phyloP scores from a whole-genome alignment of 129 eudicot species.

The Flaveria linearis region DNA sequence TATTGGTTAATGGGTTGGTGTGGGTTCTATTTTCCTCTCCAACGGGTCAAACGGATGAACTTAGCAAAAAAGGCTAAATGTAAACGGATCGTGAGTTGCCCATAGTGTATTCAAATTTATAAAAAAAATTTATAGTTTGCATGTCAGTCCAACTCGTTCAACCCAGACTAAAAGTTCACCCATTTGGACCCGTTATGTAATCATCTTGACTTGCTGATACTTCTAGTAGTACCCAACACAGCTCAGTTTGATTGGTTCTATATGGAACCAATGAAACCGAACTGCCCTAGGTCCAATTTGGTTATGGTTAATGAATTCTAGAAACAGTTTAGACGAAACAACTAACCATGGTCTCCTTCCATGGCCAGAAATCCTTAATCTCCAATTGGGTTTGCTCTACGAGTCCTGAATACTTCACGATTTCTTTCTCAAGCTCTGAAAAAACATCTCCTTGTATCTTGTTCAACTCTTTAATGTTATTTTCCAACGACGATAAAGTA shows the following conservation, averaged over 20 bases:
- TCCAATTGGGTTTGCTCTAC: slow-evolving; percentile 60
- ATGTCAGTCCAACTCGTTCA: too few relatives aligned
- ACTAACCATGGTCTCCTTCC: slow-evolving; percentile 69
- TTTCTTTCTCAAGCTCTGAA: slow-evolving; percentile 64
- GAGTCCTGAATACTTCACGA: slow-evolving; percentile 44
- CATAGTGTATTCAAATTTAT: too few relatives aligned
- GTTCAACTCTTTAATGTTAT: slow-evolving; percentile 57
- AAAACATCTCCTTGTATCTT: slow-evolving; percentile 54
- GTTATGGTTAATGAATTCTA: neutral
- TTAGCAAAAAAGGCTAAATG: neutral
- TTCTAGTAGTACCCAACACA: neutral
- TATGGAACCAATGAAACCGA: neutral
- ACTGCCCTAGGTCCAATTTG: neutral
- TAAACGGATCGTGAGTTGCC: neutral
- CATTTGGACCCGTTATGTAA: neutral
- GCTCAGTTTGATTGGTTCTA: neutral
- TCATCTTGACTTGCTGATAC: neutral
- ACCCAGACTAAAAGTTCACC: too few relatives aligned
- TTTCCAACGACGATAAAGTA: slow-evolving; percentile 64
- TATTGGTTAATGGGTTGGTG: neutral
- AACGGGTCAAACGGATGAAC: neutral
- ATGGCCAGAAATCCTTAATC: slow-evolving; percentile 52
- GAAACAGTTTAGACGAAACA: neutral
- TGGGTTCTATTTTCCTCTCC: neutral
- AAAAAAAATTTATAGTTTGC: too few relatives aligned